Percentiles rank a stretch among this genome's conserved stretches.
phyloP scores from a whole-genome alignment of 148 eudicot species.

The Polygonum aviculare region DNA sequence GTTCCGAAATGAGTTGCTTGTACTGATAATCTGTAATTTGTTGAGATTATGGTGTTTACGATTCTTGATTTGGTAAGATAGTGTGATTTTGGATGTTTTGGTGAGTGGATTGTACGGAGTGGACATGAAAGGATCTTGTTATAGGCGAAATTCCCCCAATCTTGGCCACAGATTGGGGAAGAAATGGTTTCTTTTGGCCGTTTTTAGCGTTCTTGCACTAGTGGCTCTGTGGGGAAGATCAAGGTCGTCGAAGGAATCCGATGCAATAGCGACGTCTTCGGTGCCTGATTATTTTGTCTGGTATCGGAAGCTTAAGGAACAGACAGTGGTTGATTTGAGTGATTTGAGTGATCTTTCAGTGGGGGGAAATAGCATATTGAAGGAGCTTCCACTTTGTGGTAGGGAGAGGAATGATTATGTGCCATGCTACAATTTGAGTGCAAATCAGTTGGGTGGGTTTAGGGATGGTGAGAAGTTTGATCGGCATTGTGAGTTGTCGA shows the following conservation, averaged over 20 bases:
- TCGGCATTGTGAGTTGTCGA: conserved; percentile 65
- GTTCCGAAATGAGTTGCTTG: neutral
- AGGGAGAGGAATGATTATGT: conserved; percentile 75
- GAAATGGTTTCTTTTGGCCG: conserved; percentile 62
- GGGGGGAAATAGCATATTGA: conserved; percentile 30
- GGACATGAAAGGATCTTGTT: conserved; percentile 83
- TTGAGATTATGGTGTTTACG: conserved; percentile 23
- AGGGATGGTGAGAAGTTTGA: conserved; percentile 78
- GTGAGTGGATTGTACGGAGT: conserved; percentile 7
- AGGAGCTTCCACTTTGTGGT: conserved; percentile 58
- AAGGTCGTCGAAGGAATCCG: conserved; percentile 43
- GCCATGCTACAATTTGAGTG: conserved; percentile 74
- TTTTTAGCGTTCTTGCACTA: conserved; percentile 43
- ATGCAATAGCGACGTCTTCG: conserved; percentile 23
- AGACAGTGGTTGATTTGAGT: conserved; percentile 58
- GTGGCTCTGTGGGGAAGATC: conserved; percentile 44
- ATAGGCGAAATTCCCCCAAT: conserved; percentile 31
- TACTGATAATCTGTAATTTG: neutral
- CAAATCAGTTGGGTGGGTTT: conserved; percentile 48
- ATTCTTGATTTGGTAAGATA: conserved; percentile 12
- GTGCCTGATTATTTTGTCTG: conserved; percentile 36
- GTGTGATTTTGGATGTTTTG: conserved; percentile 6
- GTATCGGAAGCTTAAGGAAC: conserved; percentile 71
- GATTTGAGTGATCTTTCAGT: conserved; percentile 43
- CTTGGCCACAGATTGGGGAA: conserved; percentile 50